Evolutionary conservation across 129 eudicot species (phyloP), one percentile per base, ranked within the genome.

Genomic region (Logfia minima): DNA sequence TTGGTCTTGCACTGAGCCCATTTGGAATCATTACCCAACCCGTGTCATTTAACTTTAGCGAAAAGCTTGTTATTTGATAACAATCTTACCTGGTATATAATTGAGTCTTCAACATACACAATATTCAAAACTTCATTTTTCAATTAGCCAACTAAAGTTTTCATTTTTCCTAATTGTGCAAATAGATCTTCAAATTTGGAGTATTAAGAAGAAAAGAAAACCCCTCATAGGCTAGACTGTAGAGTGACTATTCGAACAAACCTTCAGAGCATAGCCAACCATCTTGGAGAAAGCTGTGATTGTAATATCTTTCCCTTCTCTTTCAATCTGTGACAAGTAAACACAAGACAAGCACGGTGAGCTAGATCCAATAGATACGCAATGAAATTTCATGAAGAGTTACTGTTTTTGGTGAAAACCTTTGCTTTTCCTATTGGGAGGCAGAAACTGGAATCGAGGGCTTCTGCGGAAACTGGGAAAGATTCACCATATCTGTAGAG

Each of bases 241-340:
- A 34, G 37, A 34, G 8, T 34, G 37, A 34, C 8, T 34, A 34
- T 34, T 5, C 8, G 37, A 34, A 83, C 87, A 53, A 66, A 89
- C 97, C 95, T 91, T 81, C 68, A 91, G 95, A 53, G 92, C 88
- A 84, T 78, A 91, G 73, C 97, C 95, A 61, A 91, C 95, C 95
- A 91, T 91, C 81, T 91, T 91, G 21, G 97, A 91, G 81, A 88
- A 91, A 62, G 97, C 92, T 55, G 86, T 84, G 70, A 91, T 91
- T 3, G 94, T 86, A 58, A 91, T 77, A 85, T 87, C 92, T 77
- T 82, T 87, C 74, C 92, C 97, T 87, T 85, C 86, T 79, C 85
- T 84, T 73, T 91, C 97, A 68, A 88, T 87, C 97, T 91, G 82
- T 35, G 5, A 22, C 74, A 60, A 43, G 72, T 59, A 39, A 74